Conservation (phyloP, 2,329 filamentous ascomycete species). For the Tympanopsis confertula region DNA sequence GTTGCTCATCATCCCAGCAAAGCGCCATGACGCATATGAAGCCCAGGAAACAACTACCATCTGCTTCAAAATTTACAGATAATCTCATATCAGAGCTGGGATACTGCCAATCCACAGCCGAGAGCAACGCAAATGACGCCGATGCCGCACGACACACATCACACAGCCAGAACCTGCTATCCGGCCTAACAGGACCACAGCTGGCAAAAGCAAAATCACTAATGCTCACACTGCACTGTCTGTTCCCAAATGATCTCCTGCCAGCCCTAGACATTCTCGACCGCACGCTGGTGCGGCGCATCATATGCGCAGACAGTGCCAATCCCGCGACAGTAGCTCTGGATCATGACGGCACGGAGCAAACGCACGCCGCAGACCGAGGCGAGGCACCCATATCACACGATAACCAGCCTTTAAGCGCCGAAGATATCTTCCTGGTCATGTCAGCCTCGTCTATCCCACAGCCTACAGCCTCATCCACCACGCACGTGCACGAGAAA, state of each 20-base stretch:
- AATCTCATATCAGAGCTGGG: no score
- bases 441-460: constrained; percentile 8
- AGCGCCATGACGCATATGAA: no score
- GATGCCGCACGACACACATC: no score
- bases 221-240: constrained; percentile 44
- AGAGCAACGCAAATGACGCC: no score
- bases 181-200: no score
- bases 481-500: constrained; percentile 7
- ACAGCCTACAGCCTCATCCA: not conserved
- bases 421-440: constrained; percentile 3
- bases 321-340: not conserved
- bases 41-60: no score
- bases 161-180: no score
- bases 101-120: no score
- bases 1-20: no score
- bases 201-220: constrained; percentile 16
- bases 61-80: no score
- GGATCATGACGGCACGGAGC: no score
- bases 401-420: no score
- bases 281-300: constrained; percentile 34
- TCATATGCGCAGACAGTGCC: constrained; percentile 5
- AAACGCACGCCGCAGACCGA: not conserved
- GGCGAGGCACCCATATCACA: constrained; percentile 2
- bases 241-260: constrained; percentile 50
- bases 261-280: constrained; percentile 52